Conservation (phyloP, 1,284 basidiomycete species). For the Bjerkandera adusta region DNA sequence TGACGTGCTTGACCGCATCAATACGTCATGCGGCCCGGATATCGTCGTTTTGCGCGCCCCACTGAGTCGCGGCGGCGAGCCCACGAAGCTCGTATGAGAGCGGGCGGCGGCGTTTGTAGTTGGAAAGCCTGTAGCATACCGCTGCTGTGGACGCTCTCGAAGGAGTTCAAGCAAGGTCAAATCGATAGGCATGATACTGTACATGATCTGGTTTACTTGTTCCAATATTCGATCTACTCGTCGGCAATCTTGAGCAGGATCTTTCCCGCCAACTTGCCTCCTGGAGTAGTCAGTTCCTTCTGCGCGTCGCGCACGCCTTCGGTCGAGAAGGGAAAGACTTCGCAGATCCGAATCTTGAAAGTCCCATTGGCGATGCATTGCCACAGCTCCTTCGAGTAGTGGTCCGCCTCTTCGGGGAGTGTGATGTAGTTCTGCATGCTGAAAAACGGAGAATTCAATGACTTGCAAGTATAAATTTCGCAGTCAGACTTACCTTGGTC, state of each 20-base stretch:
- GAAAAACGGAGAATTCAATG: not conserved
- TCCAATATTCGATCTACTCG: conserved; percentile 11
- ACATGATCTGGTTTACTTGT: not conserved
- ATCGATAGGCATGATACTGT: not conserved
- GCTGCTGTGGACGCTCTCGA: not conserved
- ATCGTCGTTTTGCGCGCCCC: not conserved
- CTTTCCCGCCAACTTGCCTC: conserved; percentile 84
- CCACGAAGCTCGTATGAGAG: not conserved
- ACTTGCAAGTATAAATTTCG: not conserved
- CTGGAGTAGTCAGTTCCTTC: conserved; percentile 58
- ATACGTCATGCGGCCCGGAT: not conserved
- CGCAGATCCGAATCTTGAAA: conserved; percentile 72
- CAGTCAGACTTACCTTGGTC: conserved; percentile 60
- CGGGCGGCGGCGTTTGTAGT: not conserved
- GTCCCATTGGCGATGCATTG: conserved; percentile 56
- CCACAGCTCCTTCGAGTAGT: conserved; percentile 71
- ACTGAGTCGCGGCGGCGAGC: no score
- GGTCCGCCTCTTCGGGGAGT: conserved; percentile 68
- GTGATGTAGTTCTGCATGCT: conserved; percentile 68
- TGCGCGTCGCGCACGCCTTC: conserved; percentile 83
- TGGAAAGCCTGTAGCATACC: not conserved
- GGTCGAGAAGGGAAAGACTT: conserved; percentile 82
- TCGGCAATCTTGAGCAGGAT: conserved; percentile 62
- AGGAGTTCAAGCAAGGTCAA: not conserved
- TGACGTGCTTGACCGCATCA: no score